phyloP scores from a whole-genome alignment of 495 filamentous ascomycete genomes.

The Viridothelium virens region DNA sequence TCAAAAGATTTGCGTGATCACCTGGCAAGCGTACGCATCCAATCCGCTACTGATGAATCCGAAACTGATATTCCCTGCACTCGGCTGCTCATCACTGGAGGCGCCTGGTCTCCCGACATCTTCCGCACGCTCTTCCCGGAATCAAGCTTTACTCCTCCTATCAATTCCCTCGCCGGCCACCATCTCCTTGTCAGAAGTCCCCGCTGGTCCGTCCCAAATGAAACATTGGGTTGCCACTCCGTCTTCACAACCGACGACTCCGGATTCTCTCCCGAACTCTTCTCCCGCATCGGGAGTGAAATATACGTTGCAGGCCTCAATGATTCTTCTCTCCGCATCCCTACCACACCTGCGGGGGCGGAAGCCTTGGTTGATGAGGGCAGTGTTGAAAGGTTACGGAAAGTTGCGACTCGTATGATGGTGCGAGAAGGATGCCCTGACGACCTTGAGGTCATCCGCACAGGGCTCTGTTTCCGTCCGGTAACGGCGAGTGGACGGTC shows the following conservation, averaged over 20 bases:
- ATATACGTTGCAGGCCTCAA: constrained; percentile 74
- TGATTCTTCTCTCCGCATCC: constrained; percentile 48
- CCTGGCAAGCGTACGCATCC: constrained; percentile 43
- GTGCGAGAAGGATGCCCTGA: constrained; percentile 39
- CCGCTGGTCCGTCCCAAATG: constrained; percentile 41
- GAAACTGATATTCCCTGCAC: constrained; percentile 50
- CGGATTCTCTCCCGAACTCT: constrained; percentile 65
- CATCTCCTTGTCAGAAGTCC: constrained; percentile 60
- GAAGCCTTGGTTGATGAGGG: constrained; percentile 33
- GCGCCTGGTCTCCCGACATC: constrained; percentile 60
- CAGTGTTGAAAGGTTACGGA: constrained; percentile 46
- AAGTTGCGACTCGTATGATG: constrained; percentile 50
- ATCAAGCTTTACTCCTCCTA: constrained; percentile 43
- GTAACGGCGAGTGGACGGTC: constrained; percentile 55
- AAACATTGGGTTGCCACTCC: constrained; percentile 51
- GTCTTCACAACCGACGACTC: constrained; percentile 54
- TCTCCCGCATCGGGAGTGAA: constrained; percentile 55
- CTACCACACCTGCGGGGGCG: constrained; percentile 44
- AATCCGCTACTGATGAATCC: constrained; percentile 38
- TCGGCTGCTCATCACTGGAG: constrained; percentile 56
- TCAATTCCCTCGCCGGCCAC: constrained; percentile 61
- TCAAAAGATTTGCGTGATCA: constrained; percentile 40
- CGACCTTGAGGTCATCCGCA: constrained; percentile 55
- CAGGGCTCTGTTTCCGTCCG: constrained; percentile 66
- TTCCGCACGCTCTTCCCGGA: constrained; percentile 57